phyloP scores from a whole-genome alignment of 768 basidiomycete species.

The Lactarius hengduanensis region DNA sequence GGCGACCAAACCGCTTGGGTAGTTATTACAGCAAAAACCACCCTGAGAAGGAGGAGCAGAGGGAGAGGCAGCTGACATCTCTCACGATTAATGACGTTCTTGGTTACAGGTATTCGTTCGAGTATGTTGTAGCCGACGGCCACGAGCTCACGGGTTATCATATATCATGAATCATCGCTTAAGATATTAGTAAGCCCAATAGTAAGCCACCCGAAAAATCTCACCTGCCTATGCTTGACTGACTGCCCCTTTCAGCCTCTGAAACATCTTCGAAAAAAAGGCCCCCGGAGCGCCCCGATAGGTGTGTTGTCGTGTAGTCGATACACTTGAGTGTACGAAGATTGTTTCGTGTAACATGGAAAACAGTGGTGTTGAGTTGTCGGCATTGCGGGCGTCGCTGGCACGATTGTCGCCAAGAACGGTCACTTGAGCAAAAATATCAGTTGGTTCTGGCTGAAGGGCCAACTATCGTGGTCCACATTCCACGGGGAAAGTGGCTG shows the following conservation, averaged over 20 bases:
- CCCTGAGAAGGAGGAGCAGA: constrained; percentile 34
- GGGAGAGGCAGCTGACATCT: constrained; percentile 79
- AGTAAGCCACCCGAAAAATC: neutral
- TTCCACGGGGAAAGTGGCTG: too few species aligned
- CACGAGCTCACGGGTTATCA: neutral
- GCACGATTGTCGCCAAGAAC: too few species aligned
- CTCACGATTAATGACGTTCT: neutral
- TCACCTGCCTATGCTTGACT: neutral
- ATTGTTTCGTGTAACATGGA: neutral
- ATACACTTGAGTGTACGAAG: neutral
- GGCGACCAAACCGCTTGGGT: constrained; percentile 3
- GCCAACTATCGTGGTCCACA: too few species aligned
- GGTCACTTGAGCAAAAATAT: too few species aligned
- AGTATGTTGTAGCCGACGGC: neutral
- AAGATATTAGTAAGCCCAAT: neutral
- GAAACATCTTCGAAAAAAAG: neutral
- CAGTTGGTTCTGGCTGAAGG: too few species aligned
- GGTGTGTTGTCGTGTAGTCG: neutral
- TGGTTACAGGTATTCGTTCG: neutral
- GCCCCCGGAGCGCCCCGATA: neutral
- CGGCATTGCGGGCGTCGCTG: too few species aligned
- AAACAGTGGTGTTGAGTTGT: neutral
- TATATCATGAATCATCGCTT: neutral
- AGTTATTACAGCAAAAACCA: neutral
- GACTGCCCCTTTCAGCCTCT: neutral